Base-by-base conservation (phyloP, 139 green algal genomes). In the Diplosphaera chodatii region DNA sequence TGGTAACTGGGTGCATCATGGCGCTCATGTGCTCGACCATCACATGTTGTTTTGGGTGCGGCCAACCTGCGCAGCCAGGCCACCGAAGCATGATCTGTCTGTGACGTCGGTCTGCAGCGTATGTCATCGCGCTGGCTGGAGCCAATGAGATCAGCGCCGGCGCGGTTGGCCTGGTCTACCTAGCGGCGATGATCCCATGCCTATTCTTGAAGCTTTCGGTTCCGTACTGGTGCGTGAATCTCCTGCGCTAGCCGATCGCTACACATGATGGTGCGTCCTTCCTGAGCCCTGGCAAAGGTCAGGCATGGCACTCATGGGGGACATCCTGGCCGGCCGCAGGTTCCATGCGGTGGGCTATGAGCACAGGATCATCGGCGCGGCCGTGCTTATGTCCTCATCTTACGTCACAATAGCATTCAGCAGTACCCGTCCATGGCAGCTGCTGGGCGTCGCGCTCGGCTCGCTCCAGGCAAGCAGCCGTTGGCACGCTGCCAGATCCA, bases 111-210 rank as follows among this genome's bases (percentile, higher is more conserved):
- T 10, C 37, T 48, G 37, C 37, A 48, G 37, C 37, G 37, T 48
- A 48, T 48, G 82, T 90, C 1, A 85, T 90, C 63, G 89, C 89
- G 86, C 75, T 91, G 20, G 86, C 86, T 48, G 71, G 82, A 15
- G 86, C 85, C 15, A 86, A 82, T 64, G 73, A 83, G 22, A 88
- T 91, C 31, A 78, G 71, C 6, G 55, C 70, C 0, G 73, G 73
- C 27, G 78, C 80, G 25, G 86, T 89, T 0, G 86, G 85, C 15
- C 63, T 88, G 23, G 83, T 89, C 20, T 91, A 89, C 74, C 70
- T 91, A 1, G 75, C 33, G 22, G 86, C 86, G 4, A 82, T 91
- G 22, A 63, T 74, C 0, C 86, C 86, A 1, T 64, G 78, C 6
- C 56, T 91, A 1, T 15, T 87, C 1, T 72, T 86, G 65, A 91